phyloP scores from a whole-genome alignment of 148 eudicot species.

The Chenopodium formosanum region DNA sequence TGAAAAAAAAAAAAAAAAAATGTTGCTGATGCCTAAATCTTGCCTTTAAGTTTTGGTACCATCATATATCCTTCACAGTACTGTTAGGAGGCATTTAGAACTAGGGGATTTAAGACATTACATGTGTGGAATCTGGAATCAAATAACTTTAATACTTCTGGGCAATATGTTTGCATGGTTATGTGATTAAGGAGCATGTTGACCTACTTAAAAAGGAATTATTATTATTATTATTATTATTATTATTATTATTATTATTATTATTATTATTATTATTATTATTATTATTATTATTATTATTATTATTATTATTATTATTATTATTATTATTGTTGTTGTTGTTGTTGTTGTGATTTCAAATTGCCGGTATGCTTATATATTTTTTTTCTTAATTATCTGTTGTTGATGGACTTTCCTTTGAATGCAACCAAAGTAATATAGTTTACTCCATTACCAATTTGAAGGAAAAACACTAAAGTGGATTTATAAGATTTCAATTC shows the following conservation, averaged over 20 bases:
- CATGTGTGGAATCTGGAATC: not conserved
- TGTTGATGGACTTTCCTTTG: constrained; percentile 4
- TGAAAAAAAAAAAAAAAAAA: too few relatives aligned
- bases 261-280: too few relatives aligned
- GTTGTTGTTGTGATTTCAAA: too few relatives aligned
- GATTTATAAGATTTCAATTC: not conserved
- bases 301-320: too few relatives aligned
- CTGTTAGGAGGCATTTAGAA: not conserved
- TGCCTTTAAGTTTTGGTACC: not conserved
- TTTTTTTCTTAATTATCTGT: not conserved
- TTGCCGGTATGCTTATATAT: not conserved
- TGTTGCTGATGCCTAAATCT: not conserved
- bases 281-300: too few relatives aligned
- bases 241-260: too few relatives aligned
- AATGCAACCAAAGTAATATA: not conserved
- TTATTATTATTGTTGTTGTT: too few relatives aligned
- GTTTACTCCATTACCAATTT: not conserved
- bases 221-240: not conserved
- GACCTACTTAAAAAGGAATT: not conserved
- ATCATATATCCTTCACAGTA: not conserved
- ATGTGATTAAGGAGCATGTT: not conserved
- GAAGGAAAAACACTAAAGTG: too few relatives aligned
- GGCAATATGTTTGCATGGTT: not conserved
- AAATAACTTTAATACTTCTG: not conserved
- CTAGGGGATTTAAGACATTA: not conserved